These are phyloP conservation scores for Fusarium sp. DNA, from an alignment of 2,329 filamentous ascomycete genomes.

Conservation along the genomic window DNA sequence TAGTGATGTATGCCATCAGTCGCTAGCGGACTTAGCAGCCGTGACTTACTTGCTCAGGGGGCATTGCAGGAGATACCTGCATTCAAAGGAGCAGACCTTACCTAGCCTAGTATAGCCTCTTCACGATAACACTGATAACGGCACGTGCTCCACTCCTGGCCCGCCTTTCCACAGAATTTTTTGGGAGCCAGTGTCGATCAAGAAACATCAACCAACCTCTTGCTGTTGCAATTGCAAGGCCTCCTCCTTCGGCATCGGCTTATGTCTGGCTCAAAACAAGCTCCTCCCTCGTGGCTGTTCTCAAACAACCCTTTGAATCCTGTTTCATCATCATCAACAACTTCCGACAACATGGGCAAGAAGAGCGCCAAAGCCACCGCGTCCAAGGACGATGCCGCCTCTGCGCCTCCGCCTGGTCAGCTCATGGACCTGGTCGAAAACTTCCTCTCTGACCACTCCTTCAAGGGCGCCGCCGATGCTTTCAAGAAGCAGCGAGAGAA, in stretches of 20 bases:
- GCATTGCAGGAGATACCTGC: neutral
- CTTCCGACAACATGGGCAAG: slow-evolving; percentile 51
- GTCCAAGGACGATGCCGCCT: slow-evolving; percentile 35
- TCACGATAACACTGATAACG: slow-evolving; percentile 39
- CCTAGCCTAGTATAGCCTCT: neutral
- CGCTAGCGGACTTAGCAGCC: neutral
- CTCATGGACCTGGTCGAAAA: slow-evolving; percentile 73
- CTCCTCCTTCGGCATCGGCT: slow-evolving; percentile 26
- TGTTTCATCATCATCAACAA: slow-evolving; percentile 13
- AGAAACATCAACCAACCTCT: slow-evolving; percentile 15
- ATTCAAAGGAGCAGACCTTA: neutral
- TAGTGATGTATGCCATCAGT: neutral
- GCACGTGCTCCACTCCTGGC: slow-evolving; percentile 32
- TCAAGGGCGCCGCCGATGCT: slow-evolving; percentile 67
- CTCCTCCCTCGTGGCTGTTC: slow-evolving; percentile 57
- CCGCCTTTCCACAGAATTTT: slow-evolving; percentile 44
- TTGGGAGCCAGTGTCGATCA: slow-evolving; percentile 24
- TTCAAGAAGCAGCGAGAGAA: slow-evolving; percentile 71
- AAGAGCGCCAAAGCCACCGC: slow-evolving; percentile 37
- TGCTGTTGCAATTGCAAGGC: slow-evolving; percentile 12
- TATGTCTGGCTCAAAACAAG: slow-evolving; percentile 50
- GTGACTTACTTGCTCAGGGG: slow-evolving; percentile 1
- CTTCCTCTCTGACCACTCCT: slow-evolving; percentile 75
- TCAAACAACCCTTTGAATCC: slow-evolving; percentile 53
- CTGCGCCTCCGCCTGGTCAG: slow-evolving; percentile 62